A percentile compares a stretch with the other conserved stretches of the same genome.
Conservation (phyloP, 1,284 basidiomycete genomes). For the Trichosporon coremiiforme region DNA sequence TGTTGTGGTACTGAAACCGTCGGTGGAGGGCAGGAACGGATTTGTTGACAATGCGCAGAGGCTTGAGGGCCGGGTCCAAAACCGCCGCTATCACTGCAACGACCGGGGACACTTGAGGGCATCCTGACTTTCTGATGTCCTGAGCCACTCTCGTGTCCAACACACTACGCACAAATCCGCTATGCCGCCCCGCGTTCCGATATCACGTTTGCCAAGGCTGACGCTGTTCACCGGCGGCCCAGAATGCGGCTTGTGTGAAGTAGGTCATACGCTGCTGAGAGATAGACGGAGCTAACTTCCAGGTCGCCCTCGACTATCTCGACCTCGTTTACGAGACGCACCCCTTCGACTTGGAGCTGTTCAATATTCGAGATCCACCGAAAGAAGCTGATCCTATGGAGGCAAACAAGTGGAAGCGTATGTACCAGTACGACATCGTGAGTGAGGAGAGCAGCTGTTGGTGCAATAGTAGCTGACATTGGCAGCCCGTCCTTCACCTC, state of each 20-base stretch:
- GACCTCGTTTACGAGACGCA: slow-evolving; percentile 40
- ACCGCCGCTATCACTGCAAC: neutral
- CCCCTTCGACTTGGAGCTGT: slow-evolving; percentile 49
- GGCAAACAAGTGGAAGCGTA: slow-evolving; percentile 48
- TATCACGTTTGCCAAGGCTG: slow-evolving; percentile 40
- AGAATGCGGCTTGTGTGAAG: slow-evolving; percentile 55
- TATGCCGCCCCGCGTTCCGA: slow-evolving; percentile 45
- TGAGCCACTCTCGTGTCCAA: neutral
- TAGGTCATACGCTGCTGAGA: slow-evolving; percentile 28
- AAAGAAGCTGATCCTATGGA: slow-evolving; percentile 37
- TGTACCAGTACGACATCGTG: slow-evolving; percentile 56
- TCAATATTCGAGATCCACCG: slow-evolving; percentile 54
- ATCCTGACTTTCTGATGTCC: neutral
- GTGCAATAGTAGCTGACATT: slow-evolving; percentile 16
- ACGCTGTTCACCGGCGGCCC: slow-evolving; percentile 56
- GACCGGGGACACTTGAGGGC: neutral
- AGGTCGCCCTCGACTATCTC: slow-evolving; percentile 53
- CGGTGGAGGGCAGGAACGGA: slow-evolving; percentile 14
- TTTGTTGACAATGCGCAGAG: slow-evolving; percentile 19
- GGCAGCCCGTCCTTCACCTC: slow-evolving; percentile 53
- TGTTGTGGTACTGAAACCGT: slow-evolving; percentile 17
- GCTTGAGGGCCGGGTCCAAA: neutral
- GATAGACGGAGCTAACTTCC: neutral
- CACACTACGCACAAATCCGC: neutral
- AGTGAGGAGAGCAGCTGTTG: slow-evolving; percentile 23